Evolutionary conservation across 2,329 filamentous ascomycete genomes (phyloP), one percentile per base, ranked within the genome.

Genomic region (Fusarium musae): DNA sequence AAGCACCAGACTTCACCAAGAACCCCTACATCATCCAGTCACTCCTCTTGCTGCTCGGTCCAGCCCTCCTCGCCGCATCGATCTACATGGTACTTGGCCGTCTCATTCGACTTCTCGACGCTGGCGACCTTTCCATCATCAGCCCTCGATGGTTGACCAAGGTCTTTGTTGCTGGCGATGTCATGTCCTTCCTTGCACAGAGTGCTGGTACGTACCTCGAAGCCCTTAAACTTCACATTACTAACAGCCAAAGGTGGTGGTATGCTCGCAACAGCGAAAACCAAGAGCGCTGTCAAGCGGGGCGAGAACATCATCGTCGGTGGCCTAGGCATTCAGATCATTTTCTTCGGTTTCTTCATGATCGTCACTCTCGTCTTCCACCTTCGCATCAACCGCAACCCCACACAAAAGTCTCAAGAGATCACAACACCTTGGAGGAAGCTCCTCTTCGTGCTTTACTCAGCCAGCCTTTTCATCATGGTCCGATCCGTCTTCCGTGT

Each of bases 281-380:
- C 69, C 44, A 76, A 83, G 28, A 58, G 64, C 12, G 56, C 39
- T 15, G 75, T 79, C n/a, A 77, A 78, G 63, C 75, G 74, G 6
- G 86, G 85, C 30, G 80, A 87, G 63, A 82, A 85, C 17, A 79
- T 90, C 49, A 85, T 90, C 9, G 79, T 90, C 12, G 85, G 76
- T 6, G 89, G 89, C 4, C 79, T 91, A 3, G 78, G 85, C 17
- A 79, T 90, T 9, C 89, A 91, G 74, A 83, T 91, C 23, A 47
- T 88, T 23, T 85, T 87, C 66, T 90, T 91, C 59, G 82, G 82
- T 2, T 80, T 89, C 60, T 91, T 91, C 74, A 80, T 89, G 40
- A 53, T 85, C 4, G 82, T 85, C 1, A 83, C 86, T 0, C 73
- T 83, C 6, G 71, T 85, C 2, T 89, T 89, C 77, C 85, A 89